Evolutionary conservation across 2,329 filamentous ascomycete species (phyloP).

Genomic region (Thelonectria discophora): DNA sequence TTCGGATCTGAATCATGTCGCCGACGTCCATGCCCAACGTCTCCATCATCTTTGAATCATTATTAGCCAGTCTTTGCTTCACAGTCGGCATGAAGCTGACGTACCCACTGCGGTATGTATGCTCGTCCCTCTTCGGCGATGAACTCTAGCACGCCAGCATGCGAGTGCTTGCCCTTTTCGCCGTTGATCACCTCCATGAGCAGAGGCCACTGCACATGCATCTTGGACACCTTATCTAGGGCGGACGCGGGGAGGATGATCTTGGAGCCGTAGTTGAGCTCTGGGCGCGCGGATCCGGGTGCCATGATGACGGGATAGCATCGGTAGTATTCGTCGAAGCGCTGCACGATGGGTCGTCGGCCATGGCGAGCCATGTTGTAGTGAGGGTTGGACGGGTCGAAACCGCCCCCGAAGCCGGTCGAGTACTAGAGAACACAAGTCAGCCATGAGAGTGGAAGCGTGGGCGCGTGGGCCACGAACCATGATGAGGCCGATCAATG

Average conservation of each 20-base stretch:
- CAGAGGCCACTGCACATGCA: conserved; percentile 97
- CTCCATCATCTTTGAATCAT: conserved; percentile 80
- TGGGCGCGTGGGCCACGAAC: conserved; percentile 21
- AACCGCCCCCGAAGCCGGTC: conserved; percentile 53
- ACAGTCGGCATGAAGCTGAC: conserved; percentile 36
- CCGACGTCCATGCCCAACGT: conserved; percentile 88
- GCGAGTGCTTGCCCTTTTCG: conserved; percentile 79
- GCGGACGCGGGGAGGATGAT: conserved; percentile 97
- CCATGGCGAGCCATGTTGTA: conserved; percentile 58
- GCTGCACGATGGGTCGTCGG: conserved; percentile 66
- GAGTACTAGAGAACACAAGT: conserved; percentile 42
- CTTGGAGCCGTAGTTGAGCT: conserved; percentile 96
- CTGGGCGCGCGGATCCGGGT: conserved; percentile 85
- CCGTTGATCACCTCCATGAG: conserved; percentile 96
- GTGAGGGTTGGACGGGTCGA: conserved; percentile 59
- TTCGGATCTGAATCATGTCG: conserved; percentile 94
- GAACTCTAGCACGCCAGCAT: conserved; percentile 96
- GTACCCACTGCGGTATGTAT: conserved; percentile 93
- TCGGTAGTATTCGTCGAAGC: conserved; percentile 98
- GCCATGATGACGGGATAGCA: conserved; percentile 97
- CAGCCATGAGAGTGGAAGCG: not conserved
- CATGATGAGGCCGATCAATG: conserved; percentile 30
- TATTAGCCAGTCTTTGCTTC: conserved; percentile 32
- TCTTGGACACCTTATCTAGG: conserved; percentile 92
- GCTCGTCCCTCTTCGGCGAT: conserved; percentile 97